Evolutionary conservation across 495 filamentous ascomycete genomes (phyloP), one percentile per base, ranked within the genome.

Genomic region (Stereocaulon alpinum): DNA sequence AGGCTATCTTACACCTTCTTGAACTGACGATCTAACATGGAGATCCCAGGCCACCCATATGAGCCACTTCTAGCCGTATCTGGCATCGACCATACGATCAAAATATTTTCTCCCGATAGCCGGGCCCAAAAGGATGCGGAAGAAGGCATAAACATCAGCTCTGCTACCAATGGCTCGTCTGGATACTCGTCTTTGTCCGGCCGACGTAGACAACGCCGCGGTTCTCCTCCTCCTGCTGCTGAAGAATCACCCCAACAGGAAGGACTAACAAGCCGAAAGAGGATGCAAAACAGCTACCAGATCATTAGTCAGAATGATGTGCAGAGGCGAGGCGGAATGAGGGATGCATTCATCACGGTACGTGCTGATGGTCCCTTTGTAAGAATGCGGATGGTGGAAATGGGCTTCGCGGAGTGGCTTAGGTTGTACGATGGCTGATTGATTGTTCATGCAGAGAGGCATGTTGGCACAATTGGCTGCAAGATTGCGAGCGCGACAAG

Each of bases 61-160:
- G 86, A 89, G 63, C 85, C 86, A 1, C 79, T 80, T 48, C 71
- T 89, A 34, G 86, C 86, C 2, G 82, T 80, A 10, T 85, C 82
- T 0, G 86, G 86, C 18, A 89, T 89, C 37, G 86, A 89, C 63
- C 79, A 82, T 42, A 88, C 86, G 2, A 82, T 89, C 72, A 89
- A 89, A 61, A 82, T 89, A 27, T 89, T 89, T 73, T 85, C 82
- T 0, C 72, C 84, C 2, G 86, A 89, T 65, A 73, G 69, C 53
- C 72, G 73, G 4, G 80, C 80, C 1, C 82, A 88, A 62, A 73
- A 76, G 11, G 72, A 79, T 54, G 84, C 84, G 27, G 73, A 76
- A 17, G 68, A 71, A 4, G 84, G 82, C 5, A 69, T 82, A 49
- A 80, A 82, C 40, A 76, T 86, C 53, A 59, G 61, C 55, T 58